Evolutionary conservation across 148 eudicot genomes (phyloP), one percentile per base, ranked within the genome.

Genomic region (Amaranthus cruentus): DNA sequence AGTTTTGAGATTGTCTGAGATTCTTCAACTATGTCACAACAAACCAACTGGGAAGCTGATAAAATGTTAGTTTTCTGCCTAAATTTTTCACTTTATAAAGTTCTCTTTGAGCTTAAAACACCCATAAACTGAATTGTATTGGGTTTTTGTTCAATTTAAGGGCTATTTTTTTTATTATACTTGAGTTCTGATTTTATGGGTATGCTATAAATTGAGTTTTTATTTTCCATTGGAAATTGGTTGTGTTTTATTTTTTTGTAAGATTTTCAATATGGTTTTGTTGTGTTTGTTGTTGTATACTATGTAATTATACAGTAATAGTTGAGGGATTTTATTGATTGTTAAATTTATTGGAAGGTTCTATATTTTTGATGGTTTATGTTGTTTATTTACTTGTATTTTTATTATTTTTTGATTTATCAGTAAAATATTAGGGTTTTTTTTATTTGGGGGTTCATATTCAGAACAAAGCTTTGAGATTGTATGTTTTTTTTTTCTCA

Each of bases 41-140:
- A 84, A 50, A 76, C 84, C 18, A 78, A 81, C 68, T 84, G 84
- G 87, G 87, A 81, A 71, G 84, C 87, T 47, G 87, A 84, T 81
- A 84, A 84, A 79, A 84, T 84, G 87, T 84, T 78, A 76, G 80
- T 56, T 72, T 66, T 59, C 3, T 70, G 58, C 9, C 8, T 3
- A 58, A 12, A 21, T 64, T 15, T 28, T 72, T 44, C 2, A 9
- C 62, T 46, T 7, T 60, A 14, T 28, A 28, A 28, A 28, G 1
- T 28, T 28, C 38, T 28, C n/a, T 12, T 47, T 9, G 38, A 28
- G 38, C 38, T 71, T 54, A 5, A 4, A 59, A 18, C 49, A 11
- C 6, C 44, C 44, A 52, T 38, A 0, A 10, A n/a, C 58, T 46
- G 55, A 67, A 51, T 28, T 28, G 38, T 28, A 28, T 28, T 28